Evolutionary conservation across 148 eudicot species (phyloP), one percentile per base, ranked within the genome.

Genomic region (Agrostemma githago): DNA sequence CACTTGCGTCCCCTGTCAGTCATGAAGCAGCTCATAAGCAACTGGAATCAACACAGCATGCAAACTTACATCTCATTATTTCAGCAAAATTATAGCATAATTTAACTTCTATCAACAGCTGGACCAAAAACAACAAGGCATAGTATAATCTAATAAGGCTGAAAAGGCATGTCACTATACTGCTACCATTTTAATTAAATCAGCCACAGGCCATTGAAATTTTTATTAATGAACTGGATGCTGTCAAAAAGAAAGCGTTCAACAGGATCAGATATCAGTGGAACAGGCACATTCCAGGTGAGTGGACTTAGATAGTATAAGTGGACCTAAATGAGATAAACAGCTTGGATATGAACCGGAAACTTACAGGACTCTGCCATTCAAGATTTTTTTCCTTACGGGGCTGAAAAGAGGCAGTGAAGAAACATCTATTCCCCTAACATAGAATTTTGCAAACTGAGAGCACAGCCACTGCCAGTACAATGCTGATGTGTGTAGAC

Each of bases 1-100:
- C 79, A 82, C 85, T 95, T 95, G 70, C 84, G 87, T 48, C 94
- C 97, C 91, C 97, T 95, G 89, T 82, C 71, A 86, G 76, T 65
- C 59, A 74, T 14, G 60, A 37, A 74, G 26, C 37, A 75, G 68
- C 71, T 64, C 74, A 57, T 79, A 14, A 83, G 80, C 41, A 71
- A 53, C 43, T 26, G 38, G 43, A 74, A 68, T 19, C n/a, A 66
- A 60, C 21, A 41, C 42, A 16, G 59, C 17, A 44, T 44, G 26
- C 66, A 46, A 74, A 51, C 14, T 58, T 6, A 58, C 44, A 66
- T 34, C 17, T 15, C 53, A 73, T 6, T 12, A 58, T 65, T 70
- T 42, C 40, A 68, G 71, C 26, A 68, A 19, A 43, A 68, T 21
- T 57, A 75, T n/a, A 21, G 40, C 12, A 66, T 61, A 61, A 8